Evolutionary conservation across 2,329 filamentous ascomycete genomes (phyloP).

Genomic region (Lizonia empirigonia): DNA sequence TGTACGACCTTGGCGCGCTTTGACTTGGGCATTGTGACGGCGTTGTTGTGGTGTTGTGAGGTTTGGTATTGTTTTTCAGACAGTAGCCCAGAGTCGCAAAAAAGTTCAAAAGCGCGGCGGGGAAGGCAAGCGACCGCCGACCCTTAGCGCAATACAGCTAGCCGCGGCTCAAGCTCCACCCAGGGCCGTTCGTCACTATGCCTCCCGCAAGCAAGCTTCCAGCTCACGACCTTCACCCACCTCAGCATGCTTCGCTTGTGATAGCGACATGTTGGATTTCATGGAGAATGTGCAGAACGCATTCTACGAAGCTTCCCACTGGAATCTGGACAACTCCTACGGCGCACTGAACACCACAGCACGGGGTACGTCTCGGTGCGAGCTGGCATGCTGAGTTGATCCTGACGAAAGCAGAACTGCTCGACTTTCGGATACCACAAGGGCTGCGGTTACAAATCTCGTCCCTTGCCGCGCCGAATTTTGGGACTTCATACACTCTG

Average conservation of each 20-base stretch:
- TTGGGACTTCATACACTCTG: conserved; percentile 91
- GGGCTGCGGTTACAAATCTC: conserved; percentile 87
- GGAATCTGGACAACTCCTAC: conserved; percentile 93
- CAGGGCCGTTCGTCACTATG: conserved; percentile 10
- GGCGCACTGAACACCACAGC: conserved; percentile 82
- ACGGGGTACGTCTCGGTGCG: conserved; percentile 62
- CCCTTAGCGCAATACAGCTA: conserved; percentile 33
- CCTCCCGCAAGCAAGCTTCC: conserved; percentile 7
- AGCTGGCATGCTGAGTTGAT: conserved; percentile 11
- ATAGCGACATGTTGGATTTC: conserved; percentile 80
- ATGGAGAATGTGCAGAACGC: conserved; percentile 96
- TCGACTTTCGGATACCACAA: conserved; percentile 85
- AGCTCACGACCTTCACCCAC: not conserved
- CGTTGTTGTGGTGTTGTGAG: conserved; percentile 18
- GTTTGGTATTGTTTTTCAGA: conserved; percentile 21
- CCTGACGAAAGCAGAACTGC: conserved; percentile 64
- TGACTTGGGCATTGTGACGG: conserved; percentile 84
- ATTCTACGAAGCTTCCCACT: conserved; percentile 84
- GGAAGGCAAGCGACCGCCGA: conserved; percentile 41
- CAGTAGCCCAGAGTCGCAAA: conserved; percentile 39
- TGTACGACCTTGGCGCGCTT: conserved; percentile 90
- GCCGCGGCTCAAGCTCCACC: conserved; percentile 34
- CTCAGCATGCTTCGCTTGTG: conserved; percentile 31
- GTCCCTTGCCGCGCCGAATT: conserved; percentile 88
- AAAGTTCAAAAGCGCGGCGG: conserved; percentile 29